Evolutionary conservation across 352 stramenopile species (phyloP).

Genomic region (Pythium phragmitis): DNA sequence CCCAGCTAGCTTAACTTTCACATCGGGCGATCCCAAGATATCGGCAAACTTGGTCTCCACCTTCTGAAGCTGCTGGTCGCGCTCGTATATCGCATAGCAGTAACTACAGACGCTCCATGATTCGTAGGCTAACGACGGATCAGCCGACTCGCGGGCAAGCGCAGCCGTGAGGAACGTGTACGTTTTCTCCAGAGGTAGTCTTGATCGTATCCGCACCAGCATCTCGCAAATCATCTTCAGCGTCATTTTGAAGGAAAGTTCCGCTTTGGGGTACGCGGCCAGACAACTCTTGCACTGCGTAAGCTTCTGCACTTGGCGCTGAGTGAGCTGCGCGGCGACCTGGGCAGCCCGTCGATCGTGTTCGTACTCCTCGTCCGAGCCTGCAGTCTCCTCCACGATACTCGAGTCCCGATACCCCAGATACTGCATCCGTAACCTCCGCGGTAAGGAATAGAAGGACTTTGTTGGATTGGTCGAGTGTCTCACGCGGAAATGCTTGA

Average conservation of each 20-base stretch:
- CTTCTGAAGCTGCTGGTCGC: conserved; percentile 73
- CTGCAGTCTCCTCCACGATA: conserved; percentile 56
- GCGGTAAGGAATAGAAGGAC: conserved; percentile 38
- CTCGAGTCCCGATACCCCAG: conserved; percentile 66
- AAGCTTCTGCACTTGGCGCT: conserved; percentile 70
- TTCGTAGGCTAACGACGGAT: conserved; percentile 71
- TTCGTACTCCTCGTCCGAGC: conserved; percentile 46
- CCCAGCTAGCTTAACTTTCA: conserved; percentile 31
- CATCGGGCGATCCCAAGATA: conserved; percentile 46
- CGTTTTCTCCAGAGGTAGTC: conserved; percentile 46
- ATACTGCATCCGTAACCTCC: conserved; percentile 46
- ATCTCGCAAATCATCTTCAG: conserved; percentile 88
- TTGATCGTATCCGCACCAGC: conserved; percentile 61
- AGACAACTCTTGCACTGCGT: conserved; percentile 81
- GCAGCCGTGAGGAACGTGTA: conserved; percentile 49
- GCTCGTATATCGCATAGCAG: conserved; percentile 85
- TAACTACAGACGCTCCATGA: conserved; percentile 84
- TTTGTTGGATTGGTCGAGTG: conserved; percentile 30
- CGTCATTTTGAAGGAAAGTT: conserved; percentile 87
- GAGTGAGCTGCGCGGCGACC: conserved; percentile 31
- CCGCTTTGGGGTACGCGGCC: conserved; percentile 63
- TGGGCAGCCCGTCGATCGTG: conserved; percentile 13
- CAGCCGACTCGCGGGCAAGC: conserved; percentile 41
- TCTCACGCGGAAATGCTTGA: conserved; percentile 70
- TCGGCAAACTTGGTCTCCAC: conserved; percentile 64